Evolutionary conservation across 1,284 basidiomycete species (phyloP).

Genomic region (Heterobasidion occidentale): DNA sequence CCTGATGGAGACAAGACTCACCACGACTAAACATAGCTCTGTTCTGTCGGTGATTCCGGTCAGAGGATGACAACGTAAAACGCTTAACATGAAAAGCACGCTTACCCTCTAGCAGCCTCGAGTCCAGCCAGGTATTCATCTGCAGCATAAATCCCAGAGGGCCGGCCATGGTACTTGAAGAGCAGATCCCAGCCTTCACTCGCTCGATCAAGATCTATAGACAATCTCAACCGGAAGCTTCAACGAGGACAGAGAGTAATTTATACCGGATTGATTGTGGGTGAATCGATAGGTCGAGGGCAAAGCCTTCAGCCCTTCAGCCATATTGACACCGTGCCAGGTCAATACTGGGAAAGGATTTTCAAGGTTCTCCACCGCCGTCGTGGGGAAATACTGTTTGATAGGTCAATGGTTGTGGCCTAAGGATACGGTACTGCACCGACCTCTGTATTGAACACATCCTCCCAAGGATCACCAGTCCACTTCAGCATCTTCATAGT

Average conservation of each 20-base stretch:
- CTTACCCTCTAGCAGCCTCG: conserved; percentile 44
- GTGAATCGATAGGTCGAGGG: conserved; percentile 50
- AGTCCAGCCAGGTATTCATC: conserved; percentile 53
- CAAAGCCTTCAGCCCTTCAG: conserved; percentile 49
- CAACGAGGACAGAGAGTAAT: background rate
- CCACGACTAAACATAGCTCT: conserved; percentile 51
- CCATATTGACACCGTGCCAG: conserved; percentile 55
- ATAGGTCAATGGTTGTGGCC: background rate
- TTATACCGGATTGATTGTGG: conserved; percentile 43
- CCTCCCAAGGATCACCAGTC: conserved; percentile 46
- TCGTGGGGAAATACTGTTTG: conserved; percentile 34
- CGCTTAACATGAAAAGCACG: conserved; percentile 1
- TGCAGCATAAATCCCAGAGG: conserved; percentile 50
- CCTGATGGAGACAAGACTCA: conserved; percentile 16
- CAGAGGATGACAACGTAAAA: background rate
- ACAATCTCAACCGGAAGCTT: background rate
- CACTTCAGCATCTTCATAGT: conserved; percentile 47
- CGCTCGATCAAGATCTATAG: conserved; percentile 39
- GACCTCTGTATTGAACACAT: conserved; percentile 23
- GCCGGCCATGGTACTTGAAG: conserved; percentile 53
- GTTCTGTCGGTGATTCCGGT: conserved; percentile 23
- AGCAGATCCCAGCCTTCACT: conserved; percentile 49
- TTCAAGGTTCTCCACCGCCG: conserved; percentile 21
- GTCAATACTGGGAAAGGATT: conserved; percentile 25
- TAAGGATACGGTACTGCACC: background rate